These are phyloP conservation scores for Globisporangium yorkense DNA, from an alignment of 352 stramenopile genomes.

Conservation along the genomic window DNA sequence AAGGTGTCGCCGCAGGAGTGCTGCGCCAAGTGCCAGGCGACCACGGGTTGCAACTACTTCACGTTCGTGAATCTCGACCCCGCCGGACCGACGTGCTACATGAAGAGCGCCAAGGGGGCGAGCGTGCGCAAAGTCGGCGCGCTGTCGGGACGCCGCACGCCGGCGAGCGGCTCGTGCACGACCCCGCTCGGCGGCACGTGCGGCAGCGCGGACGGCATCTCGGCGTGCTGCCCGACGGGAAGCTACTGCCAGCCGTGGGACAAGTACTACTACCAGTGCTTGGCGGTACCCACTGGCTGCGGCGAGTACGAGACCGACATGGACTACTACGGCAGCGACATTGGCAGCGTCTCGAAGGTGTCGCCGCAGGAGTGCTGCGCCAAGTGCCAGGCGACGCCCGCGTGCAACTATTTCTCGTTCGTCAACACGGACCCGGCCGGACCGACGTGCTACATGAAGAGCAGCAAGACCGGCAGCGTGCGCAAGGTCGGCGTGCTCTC, in stretches of 20 bases:
- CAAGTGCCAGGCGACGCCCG: conserved; percentile 14
- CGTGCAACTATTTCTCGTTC: conserved; percentile 30
- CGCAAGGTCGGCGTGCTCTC: conserved; percentile 24
- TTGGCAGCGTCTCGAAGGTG: conserved; percentile 23
- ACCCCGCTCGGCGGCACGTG: conserved; percentile 1
- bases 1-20: conserved; percentile 27
- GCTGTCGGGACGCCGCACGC: conserved; percentile 18
- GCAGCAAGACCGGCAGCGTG: conserved; percentile 13
- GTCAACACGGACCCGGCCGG: conserved; percentile 12
- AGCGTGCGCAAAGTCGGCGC: conserved; percentile 19
- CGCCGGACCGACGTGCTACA: conserved; percentile 30
- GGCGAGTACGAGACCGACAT: conserved; percentile 31
- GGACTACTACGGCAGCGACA: conserved; percentile 42
- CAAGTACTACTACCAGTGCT: conserved; percentile 48
- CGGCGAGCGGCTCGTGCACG: neutral
- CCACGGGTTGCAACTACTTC: conserved; percentile 29
- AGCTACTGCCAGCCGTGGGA: conserved; percentile 47
- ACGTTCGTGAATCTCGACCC: conserved; percentile 40
- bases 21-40: conserved; percentile 23
- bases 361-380: conserved; percentile 32
- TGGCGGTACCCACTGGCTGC: conserved; percentile 24
- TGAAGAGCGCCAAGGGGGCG: conserved; percentile 27
- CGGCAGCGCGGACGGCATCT: conserved; percentile 10
- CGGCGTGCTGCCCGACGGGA: conserved; percentile 24
- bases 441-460: conserved; percentile 40